Conservation (phyloP, 345 rosid species). For the Aegle marmelos region DNA sequence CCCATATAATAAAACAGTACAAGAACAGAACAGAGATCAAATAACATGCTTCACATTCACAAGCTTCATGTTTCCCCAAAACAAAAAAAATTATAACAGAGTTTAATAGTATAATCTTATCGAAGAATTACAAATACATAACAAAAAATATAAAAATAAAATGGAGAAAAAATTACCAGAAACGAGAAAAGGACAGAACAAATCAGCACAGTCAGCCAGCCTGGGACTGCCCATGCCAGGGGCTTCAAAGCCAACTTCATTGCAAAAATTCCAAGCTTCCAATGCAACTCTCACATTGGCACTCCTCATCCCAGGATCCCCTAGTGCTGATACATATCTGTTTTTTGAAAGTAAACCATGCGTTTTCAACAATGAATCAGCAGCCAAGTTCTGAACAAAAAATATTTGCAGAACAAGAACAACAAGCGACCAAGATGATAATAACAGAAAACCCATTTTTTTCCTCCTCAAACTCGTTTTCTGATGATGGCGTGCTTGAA, state of each 20-base stretch:
- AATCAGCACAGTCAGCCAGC: conserved; percentile 57
- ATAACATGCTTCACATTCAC: background rate
- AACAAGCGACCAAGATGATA: background rate
- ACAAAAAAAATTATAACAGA: background rate
- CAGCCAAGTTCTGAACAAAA: background rate
- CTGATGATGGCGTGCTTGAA: background rate
- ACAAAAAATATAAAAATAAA: background rate
- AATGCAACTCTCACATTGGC: conserved; percentile 48
- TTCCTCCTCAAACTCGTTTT: background rate
- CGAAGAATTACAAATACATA: background rate
- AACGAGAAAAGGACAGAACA: conserved; percentile 26
- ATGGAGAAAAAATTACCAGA: conserved; percentile 17
- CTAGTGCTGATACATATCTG: conserved; percentile 39
- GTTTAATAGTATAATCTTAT: background rate
- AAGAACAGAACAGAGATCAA: background rate
- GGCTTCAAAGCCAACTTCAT: conserved; percentile 61
- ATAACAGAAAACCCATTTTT: conserved; percentile 5
- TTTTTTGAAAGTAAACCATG: conserved; percentile 3
- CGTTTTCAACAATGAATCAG: background rate
- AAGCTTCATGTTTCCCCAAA: background rate
- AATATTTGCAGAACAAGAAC: conserved; percentile 10
- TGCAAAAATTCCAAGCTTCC: conserved; percentile 70
- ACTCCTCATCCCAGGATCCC: conserved; percentile 62
- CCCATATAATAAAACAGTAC: background rate
- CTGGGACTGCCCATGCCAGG: conserved; percentile 61